phyloP scores from a whole-genome alignment of 2,329 filamentous ascomycete species.

The Trematosphaeria pertusa region DNA sequence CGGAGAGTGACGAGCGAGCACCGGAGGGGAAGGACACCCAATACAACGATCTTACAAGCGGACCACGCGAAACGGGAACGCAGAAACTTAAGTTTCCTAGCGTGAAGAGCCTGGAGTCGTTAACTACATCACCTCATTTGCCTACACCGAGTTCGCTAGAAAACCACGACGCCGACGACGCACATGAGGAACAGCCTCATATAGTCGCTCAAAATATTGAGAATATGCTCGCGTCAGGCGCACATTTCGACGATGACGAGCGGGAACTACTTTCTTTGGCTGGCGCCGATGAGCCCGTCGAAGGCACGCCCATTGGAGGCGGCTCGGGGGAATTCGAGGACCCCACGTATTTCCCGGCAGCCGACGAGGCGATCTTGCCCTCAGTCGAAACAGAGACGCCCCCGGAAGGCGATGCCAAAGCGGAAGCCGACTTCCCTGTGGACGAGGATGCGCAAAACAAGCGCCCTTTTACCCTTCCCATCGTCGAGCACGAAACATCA shows the following conservation, averaged over 20 bases:
- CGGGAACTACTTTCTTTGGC: slow-evolving; percentile 34
- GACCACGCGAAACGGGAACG: too few species aligned
- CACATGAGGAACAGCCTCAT: neutral
- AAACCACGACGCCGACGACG: slow-evolving; percentile 14
- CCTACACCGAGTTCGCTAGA: slow-evolving; percentile 39
- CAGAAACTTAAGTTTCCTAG: slow-evolving; percentile 5
- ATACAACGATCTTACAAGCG: neutral
- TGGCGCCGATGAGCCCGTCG: slow-evolving; percentile 2
- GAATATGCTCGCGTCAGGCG: slow-evolving; percentile 19
- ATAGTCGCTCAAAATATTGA: neutral
- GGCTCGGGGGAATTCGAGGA: slow-evolving; percentile 3
- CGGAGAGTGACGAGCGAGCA: too few species aligned
- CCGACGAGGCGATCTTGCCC: slow-evolving; percentile 26
- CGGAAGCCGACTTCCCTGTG: slow-evolving; percentile 11
- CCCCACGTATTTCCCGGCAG: neutral
- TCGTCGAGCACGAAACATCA: slow-evolving; percentile 3
- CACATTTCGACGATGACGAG: slow-evolving; percentile 36
- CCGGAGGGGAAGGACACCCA: neutral
- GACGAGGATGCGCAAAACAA: slow-evolving; percentile 9
- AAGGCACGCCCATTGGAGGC: neutral
- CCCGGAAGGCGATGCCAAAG: slow-evolving; percentile 19
- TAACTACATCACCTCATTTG: slow-evolving; percentile 24
- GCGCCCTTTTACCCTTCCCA: neutral
- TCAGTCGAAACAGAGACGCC: slow-evolving; percentile 29
- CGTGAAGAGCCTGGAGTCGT: too few species aligned